Evolutionary conservation across 176 grass and related monocot genomes (phyloP), one percentile per base, ranked within the genome.

Genomic region (Chrysopogon serrulatus): DNA sequence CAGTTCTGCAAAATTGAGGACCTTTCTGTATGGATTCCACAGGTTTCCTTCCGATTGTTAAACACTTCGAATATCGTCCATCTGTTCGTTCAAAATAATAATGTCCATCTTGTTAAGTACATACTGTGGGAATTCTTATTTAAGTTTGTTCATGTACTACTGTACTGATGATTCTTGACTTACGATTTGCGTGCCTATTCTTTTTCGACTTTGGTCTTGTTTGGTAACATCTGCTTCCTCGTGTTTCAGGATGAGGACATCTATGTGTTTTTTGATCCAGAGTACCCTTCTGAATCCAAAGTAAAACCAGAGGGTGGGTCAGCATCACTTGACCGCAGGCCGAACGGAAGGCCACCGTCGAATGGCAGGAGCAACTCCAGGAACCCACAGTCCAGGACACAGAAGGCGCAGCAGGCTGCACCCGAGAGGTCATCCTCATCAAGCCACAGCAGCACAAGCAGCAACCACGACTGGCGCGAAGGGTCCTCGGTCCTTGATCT

Each of bases 201-300:
- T 6, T 41, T n/a, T 37, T 31, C 19, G 71, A 7, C 11, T 70
- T 78, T 66, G 44, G 17, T 23, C 64, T 37, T 2, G 32, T 24
- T 76, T 70, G 78, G 23, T 83, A 69, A 86, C 54, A 72, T 34
- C 30, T 30, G 41, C 45, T 54, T 69, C 45, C 40, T 82, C 0
- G 44, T 71, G 23, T 14, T 92, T 73, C 89, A 99, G 96, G 96
- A 99, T 77, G 96, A 99, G 79, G 96, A 99, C 77, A 96, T 99
- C 65, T 99, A 99, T 83, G 91, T 92, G 41, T 99, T 99, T 74
- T 99, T 99, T 40, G 96, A 99, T 84, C 96, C 96, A 1, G 96
- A 99, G 63, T 94, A 87, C 66, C 93, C 96, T 87, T 86, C 91
- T 23, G 96, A 99, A 71, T 79, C 96, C 15, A 96, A 95, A 82